Evolutionary conservation across 345 rosid species (phyloP).

Genomic region (Populus alba): DNA sequence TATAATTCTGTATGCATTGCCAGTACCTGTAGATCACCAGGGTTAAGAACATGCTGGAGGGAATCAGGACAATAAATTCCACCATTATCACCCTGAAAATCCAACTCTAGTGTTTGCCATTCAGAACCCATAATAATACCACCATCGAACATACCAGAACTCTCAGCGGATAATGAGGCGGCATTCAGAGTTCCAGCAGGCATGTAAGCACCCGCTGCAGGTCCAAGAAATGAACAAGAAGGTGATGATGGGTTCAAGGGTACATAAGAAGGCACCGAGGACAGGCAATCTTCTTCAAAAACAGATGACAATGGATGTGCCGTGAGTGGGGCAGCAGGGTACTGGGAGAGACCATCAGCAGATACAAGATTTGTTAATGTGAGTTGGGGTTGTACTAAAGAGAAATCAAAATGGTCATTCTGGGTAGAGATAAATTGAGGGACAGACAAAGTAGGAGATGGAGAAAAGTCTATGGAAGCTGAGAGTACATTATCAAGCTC

Average conservation of each 20-base stretch:
- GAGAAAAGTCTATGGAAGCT: conserved; percentile 76
- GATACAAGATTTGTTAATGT: conserved; percentile 25
- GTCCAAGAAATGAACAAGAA: conserved; percentile 45
- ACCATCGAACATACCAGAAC: conserved; percentile 38
- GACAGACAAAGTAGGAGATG: conserved; percentile 52
- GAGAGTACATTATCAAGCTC: conserved; percentile 76
- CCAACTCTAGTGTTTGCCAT: conserved; percentile 49
- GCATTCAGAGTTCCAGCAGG: conserved; percentile 37
- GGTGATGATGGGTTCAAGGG: conserved; percentile 60
- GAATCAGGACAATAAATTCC: conserved; percentile 58
- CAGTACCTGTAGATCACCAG: conserved; percentile 66
- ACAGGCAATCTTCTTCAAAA: conserved; percentile 72
- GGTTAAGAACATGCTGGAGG: conserved; percentile 43
- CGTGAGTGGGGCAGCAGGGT: conserved; percentile 27
- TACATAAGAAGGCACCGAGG: conserved; percentile 63
- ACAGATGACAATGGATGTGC: conserved; percentile 38
- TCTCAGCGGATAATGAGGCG: conserved; percentile 41
- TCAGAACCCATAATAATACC: conserved; percentile 44
- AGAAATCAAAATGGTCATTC: conserved; percentile 55
- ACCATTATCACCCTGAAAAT: conserved; percentile 61
- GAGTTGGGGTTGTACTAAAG: conserved; percentile 43
- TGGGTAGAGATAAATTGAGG: conserved; percentile 43
- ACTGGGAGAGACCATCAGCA: conserved; percentile 34
- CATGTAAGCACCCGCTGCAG: conserved; percentile 42
- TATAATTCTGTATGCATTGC: background rate